Evolutionary conservation across 371 early-diverging fungal genomes (phyloP), one percentile per base, ranked within the genome.

Genomic region (Funneliformis caledonium): DNA sequence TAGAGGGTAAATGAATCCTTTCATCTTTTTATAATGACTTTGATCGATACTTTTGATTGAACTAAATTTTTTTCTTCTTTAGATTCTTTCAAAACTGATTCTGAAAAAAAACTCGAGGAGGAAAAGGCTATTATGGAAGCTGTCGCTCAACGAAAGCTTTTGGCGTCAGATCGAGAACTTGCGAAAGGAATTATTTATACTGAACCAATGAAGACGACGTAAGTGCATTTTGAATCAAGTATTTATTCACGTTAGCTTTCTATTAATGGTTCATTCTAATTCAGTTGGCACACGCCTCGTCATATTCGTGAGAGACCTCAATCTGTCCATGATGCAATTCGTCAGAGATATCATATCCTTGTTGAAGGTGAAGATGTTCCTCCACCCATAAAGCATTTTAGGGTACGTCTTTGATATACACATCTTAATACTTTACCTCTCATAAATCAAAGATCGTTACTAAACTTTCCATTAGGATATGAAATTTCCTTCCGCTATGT

Each of bases 131-230:
- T 98, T 79, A 89, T 97, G 82, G 91, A 93, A 80, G 96, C 96
- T 0, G 94, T 96, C 64, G 88, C 94, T 8, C 88, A 91, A 62
- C 88, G 92, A 81, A 96, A 95, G 80, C 92, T 93, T 59, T 85
- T 97, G 60, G 92, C 94, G 3, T 96, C 96, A 16, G 96, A 91
- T 33, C 89, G 91, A 76, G 97, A 97, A 85, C 88, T 96, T 56
- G 97, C 97, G 0, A 86, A 93, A 76, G 97, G 96, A 59, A 93
- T 95, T 16, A 87, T 88, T 8, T 98, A 98, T 84, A 94, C 90
- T 11, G 94, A 96, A 65, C 89, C 97, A 9, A 92, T 98, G 89
- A 91, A 88, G 72, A 92, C 96, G 4, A 91, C 90, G 89, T 91
- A 86, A 16, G 69, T 73, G 19, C 42, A n/a, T 80, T 62, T 62